phyloP scores from a whole-genome alignment of 768 basidiomycete genomes.

The Auriculariales sp. region DNA sequence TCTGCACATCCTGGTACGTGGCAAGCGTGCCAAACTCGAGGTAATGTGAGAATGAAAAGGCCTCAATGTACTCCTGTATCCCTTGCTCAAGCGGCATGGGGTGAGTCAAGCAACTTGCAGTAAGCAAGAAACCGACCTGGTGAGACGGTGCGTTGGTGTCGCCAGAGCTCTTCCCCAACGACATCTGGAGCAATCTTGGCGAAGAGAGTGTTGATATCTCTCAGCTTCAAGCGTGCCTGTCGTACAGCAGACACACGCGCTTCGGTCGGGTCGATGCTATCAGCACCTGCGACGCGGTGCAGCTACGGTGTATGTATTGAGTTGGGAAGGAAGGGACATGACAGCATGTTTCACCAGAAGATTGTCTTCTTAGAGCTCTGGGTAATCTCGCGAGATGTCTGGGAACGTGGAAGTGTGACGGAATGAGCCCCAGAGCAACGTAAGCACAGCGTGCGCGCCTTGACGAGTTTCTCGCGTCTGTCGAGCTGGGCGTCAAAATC shows the following conservation, averaged over 20 bases:
- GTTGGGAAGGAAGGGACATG: background rate
- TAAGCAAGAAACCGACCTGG: slow-evolving; percentile 16
- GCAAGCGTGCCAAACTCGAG: slow-evolving; percentile 57
- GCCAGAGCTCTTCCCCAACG: slow-evolving; percentile 58
- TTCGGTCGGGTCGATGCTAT: slow-evolving; percentile 19
- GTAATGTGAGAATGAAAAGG: slow-evolving; percentile 77
- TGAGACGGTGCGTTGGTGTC: slow-evolving; percentile 57
- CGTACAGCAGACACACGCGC: slow-evolving; percentile 28
- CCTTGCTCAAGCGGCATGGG: slow-evolving; percentile 21
- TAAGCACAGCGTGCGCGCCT: slow-evolving; percentile 30
- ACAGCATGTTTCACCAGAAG: slow-evolving; percentile 62
- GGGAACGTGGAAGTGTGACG: background rate
- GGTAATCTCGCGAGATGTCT: slow-evolving; percentile 52
- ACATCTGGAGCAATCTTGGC: slow-evolving; percentile 47
- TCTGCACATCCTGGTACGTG: slow-evolving; percentile 51
- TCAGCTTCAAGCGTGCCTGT: slow-evolving; percentile 42
- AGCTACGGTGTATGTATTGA: slow-evolving; percentile 32
- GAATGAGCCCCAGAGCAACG: background rate
- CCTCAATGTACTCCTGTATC: slow-evolving; percentile 93
- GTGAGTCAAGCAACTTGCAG: background rate
- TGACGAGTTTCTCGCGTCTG: slow-evolving; percentile 79
- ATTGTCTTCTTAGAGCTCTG: slow-evolving; percentile 87
- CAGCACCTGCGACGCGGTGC: slow-evolving; percentile 11
- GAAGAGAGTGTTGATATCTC: slow-evolving; percentile 52
- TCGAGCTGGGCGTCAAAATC: slow-evolving; percentile 78